Conservation (phyloP, 2,329 filamentous ascomycete genomes). For the Ceratocystis colombiana region DNA sequence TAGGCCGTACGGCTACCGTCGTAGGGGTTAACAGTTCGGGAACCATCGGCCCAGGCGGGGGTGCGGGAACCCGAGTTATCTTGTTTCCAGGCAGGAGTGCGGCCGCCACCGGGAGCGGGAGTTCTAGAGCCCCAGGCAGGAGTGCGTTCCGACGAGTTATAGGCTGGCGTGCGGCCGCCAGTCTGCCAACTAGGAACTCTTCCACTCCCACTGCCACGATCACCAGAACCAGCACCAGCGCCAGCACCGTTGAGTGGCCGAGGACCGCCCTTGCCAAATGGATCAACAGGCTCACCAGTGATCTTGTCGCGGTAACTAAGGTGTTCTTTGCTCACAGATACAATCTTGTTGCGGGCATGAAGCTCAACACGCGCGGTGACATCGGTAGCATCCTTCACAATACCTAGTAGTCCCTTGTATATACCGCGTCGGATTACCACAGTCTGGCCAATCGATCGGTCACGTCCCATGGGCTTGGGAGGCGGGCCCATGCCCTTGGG, state of each 20-base stretch:
- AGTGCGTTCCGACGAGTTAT: slow-evolving; percentile 55
- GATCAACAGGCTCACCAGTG: slow-evolving; percentile 68
- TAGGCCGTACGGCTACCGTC: slow-evolving; percentile 69
- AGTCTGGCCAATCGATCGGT: slow-evolving; percentile 80
- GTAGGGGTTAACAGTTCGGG: slow-evolving; percentile 58
- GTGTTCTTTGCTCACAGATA: slow-evolving; percentile 71
- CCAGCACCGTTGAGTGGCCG: slow-evolving; percentile 35
- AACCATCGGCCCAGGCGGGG: slow-evolving; percentile 60
- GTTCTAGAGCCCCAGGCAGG: slow-evolving; percentile 64
- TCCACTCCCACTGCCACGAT: slow-evolving; percentile 38
- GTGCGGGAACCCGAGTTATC: slow-evolving; percentile 51
- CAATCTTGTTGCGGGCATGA: slow-evolving; percentile 85
- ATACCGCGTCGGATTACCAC: slow-evolving; percentile 78
- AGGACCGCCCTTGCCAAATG: slow-evolving; percentile 42
- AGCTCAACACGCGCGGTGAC: slow-evolving; percentile 79
- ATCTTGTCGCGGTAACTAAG: slow-evolving; percentile 78
- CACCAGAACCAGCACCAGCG: slow-evolving; percentile 38
- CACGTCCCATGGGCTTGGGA: slow-evolving; percentile 66
- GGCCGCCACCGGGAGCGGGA: slow-evolving; percentile 44
- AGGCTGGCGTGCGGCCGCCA: slow-evolving; percentile 59
- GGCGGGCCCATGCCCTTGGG: slow-evolving; percentile 49
- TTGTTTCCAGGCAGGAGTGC: slow-evolving; percentile 54
- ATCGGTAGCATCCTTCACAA: slow-evolving; percentile 90
- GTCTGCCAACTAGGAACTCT: slow-evolving; percentile 50
- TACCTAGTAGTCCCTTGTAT: slow-evolving; percentile 86